Percentiles rank a stretch among this genome's conserved stretches.
Conservation (phyloP, 305 asterid genomes). For the Euphrasia arctica region DNA sequence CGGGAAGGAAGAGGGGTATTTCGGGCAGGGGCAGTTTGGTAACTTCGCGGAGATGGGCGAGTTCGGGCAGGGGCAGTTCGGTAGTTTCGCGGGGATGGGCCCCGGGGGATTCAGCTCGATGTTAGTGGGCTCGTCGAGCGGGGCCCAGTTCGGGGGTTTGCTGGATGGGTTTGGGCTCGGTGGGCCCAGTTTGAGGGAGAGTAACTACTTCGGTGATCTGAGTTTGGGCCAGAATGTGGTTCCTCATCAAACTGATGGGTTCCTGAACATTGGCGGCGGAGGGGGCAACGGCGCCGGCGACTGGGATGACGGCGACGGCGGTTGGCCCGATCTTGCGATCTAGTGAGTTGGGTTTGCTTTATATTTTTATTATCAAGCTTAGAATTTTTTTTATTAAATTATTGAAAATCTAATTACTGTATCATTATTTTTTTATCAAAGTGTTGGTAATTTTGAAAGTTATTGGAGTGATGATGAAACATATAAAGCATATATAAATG, state of each 20-base stretch:
- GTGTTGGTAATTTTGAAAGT: not conserved
- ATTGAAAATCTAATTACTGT: slow-evolving; percentile 1
- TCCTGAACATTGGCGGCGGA: slow-evolving; percentile 36
- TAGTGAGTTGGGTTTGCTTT: slow-evolving; percentile 47
- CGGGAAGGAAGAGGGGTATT: slow-evolving; percentile 1
- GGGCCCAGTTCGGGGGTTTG: slow-evolving; percentile 43
- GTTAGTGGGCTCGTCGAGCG: slow-evolving; percentile 35
- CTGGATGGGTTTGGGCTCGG: slow-evolving; percentile 34
- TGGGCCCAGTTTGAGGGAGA: slow-evolving; percentile 35
- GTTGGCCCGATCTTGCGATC: slow-evolving; percentile 68
- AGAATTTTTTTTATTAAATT: not conserved
- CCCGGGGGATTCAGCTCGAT: slow-evolving; percentile 43
- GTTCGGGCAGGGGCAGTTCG: slow-evolving; percentile 30
- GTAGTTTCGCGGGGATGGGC: slow-evolving; percentile 23
- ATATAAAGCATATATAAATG: not conserved
- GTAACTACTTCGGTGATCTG: slow-evolving; percentile 28
- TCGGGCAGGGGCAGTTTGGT: slow-evolving; percentile 32
- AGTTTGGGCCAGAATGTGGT: slow-evolving; percentile 27
- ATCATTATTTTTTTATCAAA: not conserved
- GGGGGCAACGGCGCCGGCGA: not conserved
- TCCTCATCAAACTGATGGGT: slow-evolving; percentile 29
- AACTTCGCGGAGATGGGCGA: slow-evolving; percentile 19
- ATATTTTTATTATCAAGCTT: slow-evolving; percentile 29
- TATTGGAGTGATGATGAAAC: not conserved
- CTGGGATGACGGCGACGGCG: slow-evolving; percentile 24